phyloP scores from a whole-genome alignment of 441 rosid species.

The Croton setiger region DNA sequence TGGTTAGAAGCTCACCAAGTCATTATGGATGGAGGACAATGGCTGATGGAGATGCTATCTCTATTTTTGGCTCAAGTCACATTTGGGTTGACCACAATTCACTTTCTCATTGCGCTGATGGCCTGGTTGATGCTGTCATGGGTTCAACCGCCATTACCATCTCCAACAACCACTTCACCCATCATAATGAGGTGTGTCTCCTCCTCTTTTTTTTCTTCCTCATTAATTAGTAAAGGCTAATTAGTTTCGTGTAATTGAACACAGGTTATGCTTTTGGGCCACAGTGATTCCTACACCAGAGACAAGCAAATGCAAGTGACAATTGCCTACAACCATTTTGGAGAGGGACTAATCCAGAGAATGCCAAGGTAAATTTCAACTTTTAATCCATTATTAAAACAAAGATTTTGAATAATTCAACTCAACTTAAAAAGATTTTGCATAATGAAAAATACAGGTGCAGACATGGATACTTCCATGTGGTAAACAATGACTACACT shows the following conservation, averaged over 20 bases:
- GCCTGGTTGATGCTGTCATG: conserved; percentile 93
- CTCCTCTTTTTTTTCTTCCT: not conserved
- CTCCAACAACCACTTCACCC: conserved; percentile 85
- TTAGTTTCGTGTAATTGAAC: not conserved
- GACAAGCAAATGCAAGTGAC: conserved; percentile 96
- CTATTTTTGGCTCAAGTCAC: conserved; percentile 89
- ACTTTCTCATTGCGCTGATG: conserved; percentile 87
- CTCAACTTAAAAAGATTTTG: conserved; percentile 3
- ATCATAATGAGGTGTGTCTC: conserved; percentile 83
- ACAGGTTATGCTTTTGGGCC: conserved; percentile 89
- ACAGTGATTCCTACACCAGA: conserved; percentile 75
- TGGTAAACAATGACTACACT: conserved; percentile 96
- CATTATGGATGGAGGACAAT: conserved; percentile 91
- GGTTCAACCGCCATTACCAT: conserved; percentile 92
- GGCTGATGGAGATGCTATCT: conserved; percentile 94
- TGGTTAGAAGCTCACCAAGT: conserved; percentile 81
- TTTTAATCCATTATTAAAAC: not conserved
- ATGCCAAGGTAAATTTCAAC: conserved; percentile 73
- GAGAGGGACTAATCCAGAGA: conserved; percentile 95
- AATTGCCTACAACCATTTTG: conserved; percentile 94
- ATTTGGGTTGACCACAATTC: conserved; percentile 95
- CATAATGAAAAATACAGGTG: conserved; percentile 49
- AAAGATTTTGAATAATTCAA: not conserved
- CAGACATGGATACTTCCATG: conserved; percentile 95
- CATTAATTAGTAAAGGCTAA: conserved; percentile 8